Evolutionary conservation across 371 early-diverging fungal species (phyloP), one percentile per base, ranked within the genome.

Genomic region (Mucor ambiguus): DNA sequence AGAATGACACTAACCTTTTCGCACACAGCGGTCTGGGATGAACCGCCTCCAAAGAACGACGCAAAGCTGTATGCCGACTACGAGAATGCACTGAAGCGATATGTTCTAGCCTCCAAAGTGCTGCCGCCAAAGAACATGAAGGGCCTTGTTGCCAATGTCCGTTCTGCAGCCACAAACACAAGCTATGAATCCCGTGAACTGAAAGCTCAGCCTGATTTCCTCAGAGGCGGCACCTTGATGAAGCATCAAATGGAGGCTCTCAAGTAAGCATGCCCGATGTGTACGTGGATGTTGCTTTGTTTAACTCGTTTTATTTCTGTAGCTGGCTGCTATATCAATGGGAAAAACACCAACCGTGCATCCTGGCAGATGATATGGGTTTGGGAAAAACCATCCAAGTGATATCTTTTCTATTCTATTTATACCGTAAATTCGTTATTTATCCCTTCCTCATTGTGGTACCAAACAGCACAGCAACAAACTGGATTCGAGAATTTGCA

Each of bases 321-420:
- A 88, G 91, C 67, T 94, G 93, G 92, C 79, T 93, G 11, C 64
- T 87, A 11, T 90, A 87, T 78, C 87, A 90, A 67, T 89, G 93
- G 91, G 78, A 78, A 66, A 68, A 76, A 55, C 32, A 76, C 37
- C 72, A 81, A 64, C 77, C 89, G 0, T 85, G 88, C 63, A 93
- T 98, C 38, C 84, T 98, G 58, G 98, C 98, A 3, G 98, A 98
- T 79, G 95, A 96, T 72, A 95, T 95, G 94, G 95, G 95, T 9
- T 74, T 96, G 62, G 98, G 94, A 67, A 97, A 97, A 75, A 97
- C 97, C 1, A 87, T 97, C 33, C 97, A 97, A 71, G 84, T 90
- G 26, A 90, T 97, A 26, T 77, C 93, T 0, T 90, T 94, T 66
- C 71, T 98, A 26, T 76, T 75, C 35, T 77, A 72, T n/a, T 64